Evolutionary conservation across 345 rosid species (phyloP).

Genomic region (Aethionema arabicum): DNA sequence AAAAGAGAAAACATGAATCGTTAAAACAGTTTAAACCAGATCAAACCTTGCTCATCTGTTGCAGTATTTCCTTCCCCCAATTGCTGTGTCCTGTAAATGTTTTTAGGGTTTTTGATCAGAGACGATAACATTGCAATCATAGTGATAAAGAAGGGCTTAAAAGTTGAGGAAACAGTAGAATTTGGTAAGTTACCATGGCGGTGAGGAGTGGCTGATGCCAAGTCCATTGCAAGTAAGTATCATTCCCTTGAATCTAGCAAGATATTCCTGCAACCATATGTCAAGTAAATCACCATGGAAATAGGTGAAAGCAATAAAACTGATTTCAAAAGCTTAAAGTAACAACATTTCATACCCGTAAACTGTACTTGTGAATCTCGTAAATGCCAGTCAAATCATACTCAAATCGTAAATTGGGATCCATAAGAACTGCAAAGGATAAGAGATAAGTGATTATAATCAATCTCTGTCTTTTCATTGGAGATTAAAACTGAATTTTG

Average conservation of each 20-base stretch:
- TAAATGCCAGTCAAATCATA: constrained; percentile 76
- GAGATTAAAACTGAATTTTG: too few relatives aligned
- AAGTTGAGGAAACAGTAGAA: constrained; percentile 1
- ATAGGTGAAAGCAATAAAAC: too few relatives aligned
- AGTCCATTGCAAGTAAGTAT: constrained; percentile 89
- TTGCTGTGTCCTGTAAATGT: constrained; percentile 24
- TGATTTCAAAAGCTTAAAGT: too few relatives aligned
- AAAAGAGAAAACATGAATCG: neutral
- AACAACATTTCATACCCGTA: constrained; percentile 50
- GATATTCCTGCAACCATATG: constrained; percentile 60
- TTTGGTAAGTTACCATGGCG: constrained; percentile 47
- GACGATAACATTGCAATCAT: neutral
- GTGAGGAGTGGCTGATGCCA: constrained; percentile 58
- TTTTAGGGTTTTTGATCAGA: constrained; percentile 7
- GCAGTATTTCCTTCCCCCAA: constrained; percentile 16
- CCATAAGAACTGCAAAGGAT: constrained; percentile 60
- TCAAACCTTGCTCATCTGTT: constrained; percentile 22
- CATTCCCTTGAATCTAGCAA: constrained; percentile 88
- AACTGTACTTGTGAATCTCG: constrained; percentile 74
- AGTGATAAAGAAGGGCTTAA: too few relatives aligned
- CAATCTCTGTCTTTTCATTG: neutral
- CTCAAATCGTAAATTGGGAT: constrained; percentile 70
- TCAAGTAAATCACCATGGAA: neutral
- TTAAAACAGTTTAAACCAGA: neutral
- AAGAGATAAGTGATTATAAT: neutral